Evolutionary conservation across 305 asterid genomes (phyloP).

Genomic region (Lippia alba): DNA sequence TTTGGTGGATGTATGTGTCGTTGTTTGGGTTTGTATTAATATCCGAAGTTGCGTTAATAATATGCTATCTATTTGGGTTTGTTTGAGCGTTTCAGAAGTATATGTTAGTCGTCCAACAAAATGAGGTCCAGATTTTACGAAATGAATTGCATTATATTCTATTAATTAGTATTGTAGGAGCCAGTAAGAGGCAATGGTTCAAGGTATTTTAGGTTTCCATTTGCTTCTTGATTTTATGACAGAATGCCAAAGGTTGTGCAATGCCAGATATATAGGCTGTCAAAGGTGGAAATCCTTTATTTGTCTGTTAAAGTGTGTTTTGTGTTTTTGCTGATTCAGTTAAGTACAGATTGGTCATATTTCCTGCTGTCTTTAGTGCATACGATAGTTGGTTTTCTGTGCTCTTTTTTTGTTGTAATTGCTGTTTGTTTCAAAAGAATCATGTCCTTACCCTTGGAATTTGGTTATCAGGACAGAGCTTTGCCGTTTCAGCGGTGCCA

Average conservation of each 20-base stretch:
- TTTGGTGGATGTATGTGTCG: too few species aligned
- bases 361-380: background rate
- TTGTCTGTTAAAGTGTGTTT: background rate
- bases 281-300: too few species aligned
- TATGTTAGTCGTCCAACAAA: background rate
- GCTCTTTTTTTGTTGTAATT: too few species aligned
- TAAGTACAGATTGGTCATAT: background rate
- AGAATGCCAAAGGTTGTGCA: too few species aligned
- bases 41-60: too few species aligned
- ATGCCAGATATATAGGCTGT: too few species aligned
- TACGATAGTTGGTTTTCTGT: background rate
- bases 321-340: background rate
- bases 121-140: too few species aligned
- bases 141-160: background rate
- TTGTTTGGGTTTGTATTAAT: too few species aligned
- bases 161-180: background rate
- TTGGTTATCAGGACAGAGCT: slow-evolving; percentile 61
- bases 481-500: slow-evolving; percentile 62
- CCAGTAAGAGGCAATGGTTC: background rate
- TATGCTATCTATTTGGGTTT: background rate
- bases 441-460: slow-evolving; percentile 7
- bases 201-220: background rate
- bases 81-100: background rate
- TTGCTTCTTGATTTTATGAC: background rate
- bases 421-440: too few species aligned